phyloP scores from a whole-genome alignment of 2,329 filamentous ascomycete genomes.

The Aphanoascus verrucosus region DNA sequence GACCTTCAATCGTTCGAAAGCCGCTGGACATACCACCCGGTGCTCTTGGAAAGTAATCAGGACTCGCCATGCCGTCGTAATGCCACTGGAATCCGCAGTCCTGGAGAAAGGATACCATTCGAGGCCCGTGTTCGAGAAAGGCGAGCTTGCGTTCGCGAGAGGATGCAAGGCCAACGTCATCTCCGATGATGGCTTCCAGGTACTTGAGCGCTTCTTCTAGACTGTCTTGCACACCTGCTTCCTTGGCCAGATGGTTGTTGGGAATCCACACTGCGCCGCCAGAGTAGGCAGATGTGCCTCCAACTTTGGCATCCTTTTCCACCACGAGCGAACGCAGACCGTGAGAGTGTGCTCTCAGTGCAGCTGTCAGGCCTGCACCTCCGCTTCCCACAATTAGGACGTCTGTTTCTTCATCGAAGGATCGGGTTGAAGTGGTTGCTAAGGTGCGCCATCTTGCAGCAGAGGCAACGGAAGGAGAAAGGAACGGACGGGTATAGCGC shows the following conservation, averaged over 20 bases:
- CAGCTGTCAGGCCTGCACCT: constrained; percentile 1
- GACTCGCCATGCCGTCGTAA: constrained; percentile 19
- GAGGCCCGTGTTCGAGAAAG: constrained; percentile 25
- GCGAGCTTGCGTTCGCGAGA: constrained; percentile 17
- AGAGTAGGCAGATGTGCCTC: constrained; percentile 29
- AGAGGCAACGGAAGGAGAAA: too few relatives aligned
- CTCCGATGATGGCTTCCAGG: constrained; percentile 22
- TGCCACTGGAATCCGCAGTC: constrained; percentile 18
- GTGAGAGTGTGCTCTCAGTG: constrained; percentile 20
- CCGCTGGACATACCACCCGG: constrained; percentile 20
- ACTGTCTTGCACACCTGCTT: constrained; percentile 20
- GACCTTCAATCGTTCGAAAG: constrained; percentile 21
- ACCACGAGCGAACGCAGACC: constrained; percentile 23
- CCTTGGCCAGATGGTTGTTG: constrained; percentile 20
- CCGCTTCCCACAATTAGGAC: too few relatives aligned
- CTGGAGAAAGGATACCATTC: constrained; percentile 26
- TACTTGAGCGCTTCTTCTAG: constrained; percentile 19
- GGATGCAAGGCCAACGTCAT: constrained; percentile 23
- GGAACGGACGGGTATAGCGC: too few relatives aligned
- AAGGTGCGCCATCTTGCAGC: too few relatives aligned
- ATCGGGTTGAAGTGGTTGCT: too few relatives aligned
- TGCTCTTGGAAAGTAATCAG: constrained; percentile 26
- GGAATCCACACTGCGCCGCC: constrained; percentile 31
- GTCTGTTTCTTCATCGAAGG: too few relatives aligned
- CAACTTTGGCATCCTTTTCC: constrained; percentile 27